Evolutionary conservation across 371 early-diverging fungal species (phyloP), one percentile per base, ranked within the genome.

Genomic region (Aphelidium insulamus): DNA sequence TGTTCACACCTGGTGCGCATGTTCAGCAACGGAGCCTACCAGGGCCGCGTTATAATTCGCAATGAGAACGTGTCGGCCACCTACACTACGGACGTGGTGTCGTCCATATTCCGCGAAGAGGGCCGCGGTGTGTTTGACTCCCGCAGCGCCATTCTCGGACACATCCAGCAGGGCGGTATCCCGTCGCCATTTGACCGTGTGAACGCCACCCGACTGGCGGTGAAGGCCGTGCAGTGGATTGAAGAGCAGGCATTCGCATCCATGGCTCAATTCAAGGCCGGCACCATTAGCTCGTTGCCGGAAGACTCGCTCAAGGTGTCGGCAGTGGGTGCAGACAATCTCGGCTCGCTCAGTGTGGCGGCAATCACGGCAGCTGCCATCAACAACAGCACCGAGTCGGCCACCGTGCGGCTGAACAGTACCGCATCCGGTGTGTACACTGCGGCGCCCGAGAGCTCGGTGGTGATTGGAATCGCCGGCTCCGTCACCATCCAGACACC

Each of bases 161-260:
- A 95, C 45, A 59, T 95, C 35, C 97, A 97, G 54, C 92, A 92
- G 54, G 99, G 99, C 34, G 79, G 77, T 27, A 73, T 77, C 11
- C 92, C 99, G 6, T 74, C 80, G 8, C 97, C 99, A 4, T 54
- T 92, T 34, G 99, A 98, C 54, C 78, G 99, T 36, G 71, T 91
- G 38, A 72, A 86, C 21, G 91, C 90, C 7, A 77, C 77, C 12
- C 64, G 77, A 18, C 57, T 85, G 37, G 90, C 87, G 11, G 69
- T 78, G 22, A 57, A 66, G 27, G 56, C 51, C 24, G 34, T 57
- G 33, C 41, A 57, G 23, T 57, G 59, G 59, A 47, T 59, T 21
- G 50, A 57, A 36, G 14, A 32, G 28, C 39, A 23, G 22, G 48
- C 52, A 33, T 54, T 50, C 50, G 55, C 39, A 10, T 38, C 48